Base-by-base conservation (phyloP, 169 alveolate genomes). In the Plasmodium gallinaceum region DNA sequence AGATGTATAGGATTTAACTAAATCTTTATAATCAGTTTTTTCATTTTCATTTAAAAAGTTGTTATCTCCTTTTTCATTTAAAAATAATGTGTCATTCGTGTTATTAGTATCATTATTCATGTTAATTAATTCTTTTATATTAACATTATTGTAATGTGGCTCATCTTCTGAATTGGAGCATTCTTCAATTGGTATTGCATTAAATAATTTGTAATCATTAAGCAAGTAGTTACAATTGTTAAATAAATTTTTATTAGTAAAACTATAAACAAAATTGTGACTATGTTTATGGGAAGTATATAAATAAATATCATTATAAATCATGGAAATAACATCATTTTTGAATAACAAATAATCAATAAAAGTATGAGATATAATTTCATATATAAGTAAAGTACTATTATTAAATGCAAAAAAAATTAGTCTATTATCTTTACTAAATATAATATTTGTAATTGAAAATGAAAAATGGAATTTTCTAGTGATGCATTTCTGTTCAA, bases 181-280 rank as follows among this genome's bases (percentile, higher is more conserved):
- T 16, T 39, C 61, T 32, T 80, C 90, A n/a, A 80, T 66, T n/a
- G 76, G 90, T 42, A 60, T 52, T 42, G 90, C 90, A 68, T 71
- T 26, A 80, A 80, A 66, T n/a, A 45, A 32, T 20, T 66, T 58
- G 43, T 80, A 68, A 68, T 80, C 90, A 66, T 42, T 80, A 51
- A 80, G 73, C n/a, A 66, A 39, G 60, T 66, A 80, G 22, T 80
- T 66, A 46, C 54, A 42, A 43, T 48, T 80, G 54, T 80, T 80
- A 45, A 80, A 80, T n/a, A 80, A 45, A 68, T 80, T 80, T 80
- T 80, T 80, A 43, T 80, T 80, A 2, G 90, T 80, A 66, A 80
- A 80, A 10, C 78, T 51, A 60, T 80, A 66, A 8, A 80, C 18
- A 61, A 54, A 80, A 46, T 80, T 65, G 6, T 12, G 26, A 16